Evolutionary conservation across 495 filamentous ascomycete species (phyloP).

Genomic region (Penicillium mononematosum): DNA sequence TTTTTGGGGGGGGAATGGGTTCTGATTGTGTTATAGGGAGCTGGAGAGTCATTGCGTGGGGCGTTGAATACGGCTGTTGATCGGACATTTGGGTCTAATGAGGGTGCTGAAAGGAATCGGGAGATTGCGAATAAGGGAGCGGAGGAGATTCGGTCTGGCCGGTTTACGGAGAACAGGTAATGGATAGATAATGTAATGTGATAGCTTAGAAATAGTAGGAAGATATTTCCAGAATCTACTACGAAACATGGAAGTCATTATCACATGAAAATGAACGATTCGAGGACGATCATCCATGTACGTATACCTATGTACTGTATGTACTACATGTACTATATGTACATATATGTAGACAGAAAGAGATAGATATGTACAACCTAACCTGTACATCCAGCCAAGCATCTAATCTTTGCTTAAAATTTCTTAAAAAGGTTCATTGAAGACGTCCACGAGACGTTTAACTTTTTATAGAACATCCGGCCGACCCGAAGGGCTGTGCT

Average conservation of each 20-base stretch:
- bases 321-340: too few relatives aligned
- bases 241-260: too few relatives aligned
- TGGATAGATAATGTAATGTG: too few relatives aligned
- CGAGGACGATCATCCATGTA: too few relatives aligned
- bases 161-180: background rate
- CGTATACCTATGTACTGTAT: too few relatives aligned
- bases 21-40: constrained; percentile 28
- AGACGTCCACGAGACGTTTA: background rate
- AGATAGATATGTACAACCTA: too few relatives aligned
- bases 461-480: constrained; percentile 20
- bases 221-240: too few relatives aligned
- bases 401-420: too few relatives aligned
- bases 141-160: constrained; percentile 31
- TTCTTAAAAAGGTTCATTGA: background rate
- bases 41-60: constrained; percentile 47
- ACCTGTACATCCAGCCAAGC: too few relatives aligned
- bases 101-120: constrained; percentile 38
- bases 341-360: too few relatives aligned
- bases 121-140: constrained; percentile 39
- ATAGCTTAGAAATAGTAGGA: too few relatives aligned
- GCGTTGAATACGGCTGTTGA: constrained; percentile 40
- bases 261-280: too few relatives aligned
- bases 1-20: background rate
- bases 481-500: constrained; percentile 37
- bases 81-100: constrained; percentile 38